phyloP scores from a whole-genome alignment of 1,139 yeast genomes.

The Magnusiomyces sp. region DNA sequence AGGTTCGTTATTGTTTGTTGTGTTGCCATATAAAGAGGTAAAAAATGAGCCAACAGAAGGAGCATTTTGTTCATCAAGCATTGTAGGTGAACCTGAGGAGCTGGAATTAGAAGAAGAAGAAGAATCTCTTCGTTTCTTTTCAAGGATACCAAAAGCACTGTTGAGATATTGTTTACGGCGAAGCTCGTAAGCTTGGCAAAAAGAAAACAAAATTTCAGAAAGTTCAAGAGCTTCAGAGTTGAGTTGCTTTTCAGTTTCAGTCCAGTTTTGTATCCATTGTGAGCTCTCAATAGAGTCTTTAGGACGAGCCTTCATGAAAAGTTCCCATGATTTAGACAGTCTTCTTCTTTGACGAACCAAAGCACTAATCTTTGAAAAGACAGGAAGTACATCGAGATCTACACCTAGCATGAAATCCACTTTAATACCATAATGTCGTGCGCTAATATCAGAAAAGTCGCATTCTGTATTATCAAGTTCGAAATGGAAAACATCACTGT shows the following conservation, averaged over 20 bases:
- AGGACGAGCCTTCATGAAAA: background rate
- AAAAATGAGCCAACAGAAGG: too few relatives aligned
- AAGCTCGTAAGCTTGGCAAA: slow-evolving; percentile 18
- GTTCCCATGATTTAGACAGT: background rate
- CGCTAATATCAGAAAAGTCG: background rate
- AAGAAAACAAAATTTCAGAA: slow-evolving; percentile 20
- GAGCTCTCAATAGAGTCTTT: background rate
- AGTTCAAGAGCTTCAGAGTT: slow-evolving; percentile 23
- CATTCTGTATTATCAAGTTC: too few relatives aligned
- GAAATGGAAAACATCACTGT: too few relatives aligned
- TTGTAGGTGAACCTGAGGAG: background rate
- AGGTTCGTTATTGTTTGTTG: background rate
- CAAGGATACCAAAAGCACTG: slow-evolving; percentile 5
- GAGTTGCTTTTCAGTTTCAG: slow-evolving; percentile 16
- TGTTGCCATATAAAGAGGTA: background rate
- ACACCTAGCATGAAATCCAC: slow-evolving; percentile 49
- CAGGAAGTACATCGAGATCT: slow-evolving; percentile 44
- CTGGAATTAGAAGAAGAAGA: background rate
- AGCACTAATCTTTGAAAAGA: slow-evolving; percentile 40
- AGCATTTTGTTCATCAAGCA: background rate
- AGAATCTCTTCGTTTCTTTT: slow-evolving; percentile 4
- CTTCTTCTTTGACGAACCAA: slow-evolving; percentile 33
- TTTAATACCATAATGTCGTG: slow-evolving; percentile 26
- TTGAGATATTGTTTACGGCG: slow-evolving; percentile 17
- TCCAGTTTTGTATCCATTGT: background rate